These are phyloP conservation scores for Anacardium occidentale DNA, from an alignment of 345 rosid species.

Conservation along the genomic window DNA sequence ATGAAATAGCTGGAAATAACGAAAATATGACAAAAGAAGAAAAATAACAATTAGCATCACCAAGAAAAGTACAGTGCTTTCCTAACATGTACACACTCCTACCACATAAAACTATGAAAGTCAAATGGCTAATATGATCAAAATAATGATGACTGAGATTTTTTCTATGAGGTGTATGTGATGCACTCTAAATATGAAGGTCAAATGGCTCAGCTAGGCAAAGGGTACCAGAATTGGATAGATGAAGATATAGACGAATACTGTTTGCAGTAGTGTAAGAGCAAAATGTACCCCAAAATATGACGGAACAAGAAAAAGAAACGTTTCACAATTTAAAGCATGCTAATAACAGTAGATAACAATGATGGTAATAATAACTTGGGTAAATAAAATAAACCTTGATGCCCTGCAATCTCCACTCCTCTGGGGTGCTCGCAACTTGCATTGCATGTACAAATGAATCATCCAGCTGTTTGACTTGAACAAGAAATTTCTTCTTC, in stretches of 20 bases:
- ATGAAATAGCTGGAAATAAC: slow-evolving; percentile 34
- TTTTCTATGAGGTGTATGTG: not conserved
- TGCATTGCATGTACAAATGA: slow-evolving; percentile 40
- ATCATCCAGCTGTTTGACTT: slow-evolving; percentile 36
- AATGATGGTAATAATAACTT: not conserved
- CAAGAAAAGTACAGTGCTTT: not conserved
- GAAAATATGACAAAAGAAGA: not conserved
- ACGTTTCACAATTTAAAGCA: not conserved
- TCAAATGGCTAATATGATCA: not conserved
- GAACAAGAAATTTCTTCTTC: slow-evolving; percentile 35
- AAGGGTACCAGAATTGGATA: not conserved
- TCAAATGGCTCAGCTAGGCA: not conserved
- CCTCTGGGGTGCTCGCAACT: slow-evolving; percentile 44
- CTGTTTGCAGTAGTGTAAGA: not conserved
- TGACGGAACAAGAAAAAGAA: too few relatives aligned
- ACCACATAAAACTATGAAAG: not conserved
- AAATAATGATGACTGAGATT: not conserved
- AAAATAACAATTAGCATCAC: not conserved
- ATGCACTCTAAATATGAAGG: not conserved
- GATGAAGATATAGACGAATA: not conserved
- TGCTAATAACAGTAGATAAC: not conserved
- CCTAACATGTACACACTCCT: not conserved
- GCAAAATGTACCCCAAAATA: not conserved
- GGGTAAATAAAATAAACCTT: slow-evolving; percentile 32
- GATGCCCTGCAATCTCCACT: slow-evolving; percentile 44